A percentile compares a stretch with the other conserved stretches of the same genome.
Conservation (phyloP, 1,284 basidiomycete genomes). For the Rhodotorula sp. region DNA sequence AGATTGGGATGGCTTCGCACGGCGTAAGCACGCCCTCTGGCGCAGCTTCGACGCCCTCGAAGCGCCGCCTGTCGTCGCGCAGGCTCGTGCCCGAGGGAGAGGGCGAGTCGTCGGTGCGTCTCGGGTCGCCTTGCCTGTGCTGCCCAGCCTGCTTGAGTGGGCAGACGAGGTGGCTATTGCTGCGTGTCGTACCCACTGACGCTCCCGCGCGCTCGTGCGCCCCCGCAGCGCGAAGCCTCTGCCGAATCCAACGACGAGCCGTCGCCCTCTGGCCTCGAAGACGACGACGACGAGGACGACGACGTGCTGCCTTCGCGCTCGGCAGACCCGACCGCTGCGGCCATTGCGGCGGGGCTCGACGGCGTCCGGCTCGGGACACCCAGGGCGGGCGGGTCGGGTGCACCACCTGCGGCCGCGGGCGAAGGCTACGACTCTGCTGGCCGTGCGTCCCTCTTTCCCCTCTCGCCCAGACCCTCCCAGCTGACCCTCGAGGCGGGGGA, state of each 20-base stretch:
- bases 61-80: not conserved
- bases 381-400: not conserved
- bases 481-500: not conserved
- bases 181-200: not conserved
- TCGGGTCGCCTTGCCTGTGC: not conserved
- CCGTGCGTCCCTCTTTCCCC: slow-evolving; percentile 22
- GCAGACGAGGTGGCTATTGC: too few species aligned
- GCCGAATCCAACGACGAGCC: slow-evolving; percentile 42
- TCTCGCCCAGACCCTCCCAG: not conserved
- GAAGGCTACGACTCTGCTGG: slow-evolving; percentile 23
- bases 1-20: slow-evolving; percentile 10
- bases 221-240: slow-evolving; percentile 35
- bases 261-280: slow-evolving; percentile 11
- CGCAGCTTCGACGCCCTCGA: not conserved
- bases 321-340: not conserved
- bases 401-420: not conserved
- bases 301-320: slow-evolving; percentile 3
- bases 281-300: slow-evolving; percentile 11
- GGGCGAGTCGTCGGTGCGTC: slow-evolving; percentile 24
- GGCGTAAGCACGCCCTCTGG: not conserved
- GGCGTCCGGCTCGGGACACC: not conserved
- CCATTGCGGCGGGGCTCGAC: not conserved
- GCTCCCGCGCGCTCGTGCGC: too few species aligned
- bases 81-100: slow-evolving; percentile 21
- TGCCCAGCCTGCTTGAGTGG: too few species aligned